Evolutionary conservation across 2,329 filamentous ascomycete species (phyloP), one percentile per base, ranked within the genome.

Genomic region (Ascochyta pisi): DNA sequence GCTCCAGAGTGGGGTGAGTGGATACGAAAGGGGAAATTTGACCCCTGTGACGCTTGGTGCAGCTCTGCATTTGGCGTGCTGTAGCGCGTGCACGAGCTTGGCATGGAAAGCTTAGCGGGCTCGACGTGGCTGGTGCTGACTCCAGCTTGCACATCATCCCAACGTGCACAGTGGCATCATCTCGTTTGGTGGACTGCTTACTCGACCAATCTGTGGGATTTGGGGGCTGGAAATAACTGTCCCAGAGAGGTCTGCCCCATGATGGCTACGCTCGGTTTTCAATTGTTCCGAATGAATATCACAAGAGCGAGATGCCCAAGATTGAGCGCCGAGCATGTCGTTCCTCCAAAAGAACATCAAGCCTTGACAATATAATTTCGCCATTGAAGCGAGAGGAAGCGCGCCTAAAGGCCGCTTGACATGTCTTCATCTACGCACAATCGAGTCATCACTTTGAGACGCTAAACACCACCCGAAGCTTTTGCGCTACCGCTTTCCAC

Each of bases 1-100:
- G 46, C 52, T 46, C 41, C 29, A 42, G 22, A 46, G 37, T 37
- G 39, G 50, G 19, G 37, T 35, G 2, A 31, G 44, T 31, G 41
- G 16, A 46, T 46, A 42, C 52, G 24, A 50, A 55, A 54, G 52
- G 52, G 46, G 52, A 54, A 38, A 29, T 29, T 9, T 16, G 13
- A 38, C 52, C 52, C 35, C 46, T 50, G 29, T 19, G 29, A 50
- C 45, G 41, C 46, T 42, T 27, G 40, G 46, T 38, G 42, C 52
- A 55, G 40, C 35, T 39, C 22, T 45, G 45, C 46, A 45, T 43
- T 16, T 33, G 37, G 37, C 43, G 16, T 48, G 27, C 33, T 47
- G 16, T 16, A 54, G 50, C 44, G 45, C 45, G 27, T 44, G 52
- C 45, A 44, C 26, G n/a, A 23, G 40, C 52, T 55, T 55, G 41